phyloP scores from a whole-genome alignment of 345 rosid genomes.

The Citrus medica region DNA sequence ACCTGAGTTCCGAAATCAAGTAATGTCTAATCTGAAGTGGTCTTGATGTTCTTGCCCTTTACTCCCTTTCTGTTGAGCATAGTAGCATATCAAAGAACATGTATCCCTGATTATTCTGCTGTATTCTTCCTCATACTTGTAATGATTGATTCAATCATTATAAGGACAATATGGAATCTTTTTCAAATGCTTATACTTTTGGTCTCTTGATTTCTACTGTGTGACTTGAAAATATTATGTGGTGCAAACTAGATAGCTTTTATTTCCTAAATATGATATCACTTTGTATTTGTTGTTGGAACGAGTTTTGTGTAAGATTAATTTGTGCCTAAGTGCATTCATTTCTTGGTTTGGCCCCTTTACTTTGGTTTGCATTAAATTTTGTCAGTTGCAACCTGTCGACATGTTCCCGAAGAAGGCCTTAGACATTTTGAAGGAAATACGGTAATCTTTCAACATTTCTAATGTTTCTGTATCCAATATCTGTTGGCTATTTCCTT shows the following conservation, averaged over 20 bases:
- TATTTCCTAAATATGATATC: background rate
- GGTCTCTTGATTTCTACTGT: background rate
- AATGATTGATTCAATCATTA: background rate
- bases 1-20: background rate
- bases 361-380: slow-evolving; percentile 20
- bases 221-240: background rate
- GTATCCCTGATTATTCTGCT: background rate
- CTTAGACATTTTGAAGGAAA: slow-evolving; percentile 64
- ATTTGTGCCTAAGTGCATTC: background rate
- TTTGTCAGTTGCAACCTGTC: slow-evolving; percentile 59
- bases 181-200: background rate
- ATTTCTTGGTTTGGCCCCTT: slow-evolving; percentile 13
- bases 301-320: background rate
- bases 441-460: slow-evolving; percentile 43
- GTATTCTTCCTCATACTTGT: background rate
- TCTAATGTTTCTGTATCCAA: background rate
- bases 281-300: background rate
- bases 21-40: background rate
- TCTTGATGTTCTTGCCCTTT: background rate
- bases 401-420: slow-evolving; percentile 64
- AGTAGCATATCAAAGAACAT: background rate
- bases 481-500: background rate
- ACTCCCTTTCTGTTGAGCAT: background rate
- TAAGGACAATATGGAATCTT: background rate
- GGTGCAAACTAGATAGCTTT: background rate